phyloP scores from a whole-genome alignment of 164 flowering plant species.

The Litsea cubeba region DNA sequence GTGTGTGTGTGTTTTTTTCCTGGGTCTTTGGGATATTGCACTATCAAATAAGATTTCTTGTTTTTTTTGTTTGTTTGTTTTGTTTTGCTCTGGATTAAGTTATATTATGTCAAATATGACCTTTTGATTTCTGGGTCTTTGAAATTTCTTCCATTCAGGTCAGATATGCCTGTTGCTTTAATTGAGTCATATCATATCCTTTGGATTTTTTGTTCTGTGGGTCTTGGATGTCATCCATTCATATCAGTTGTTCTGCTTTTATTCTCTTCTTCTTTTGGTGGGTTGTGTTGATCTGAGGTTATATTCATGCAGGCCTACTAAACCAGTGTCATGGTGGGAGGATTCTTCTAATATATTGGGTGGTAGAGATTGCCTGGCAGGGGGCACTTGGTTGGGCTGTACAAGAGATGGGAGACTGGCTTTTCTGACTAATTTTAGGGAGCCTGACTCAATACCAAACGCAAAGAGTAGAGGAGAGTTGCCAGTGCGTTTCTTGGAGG shows the following conservation, averaged over 20 bases:
- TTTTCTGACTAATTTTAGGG: slow-evolving; percentile 70
- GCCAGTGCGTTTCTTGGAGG: slow-evolving; percentile 69
- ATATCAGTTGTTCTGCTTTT: not conserved
- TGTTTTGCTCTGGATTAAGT: too few relatives aligned
- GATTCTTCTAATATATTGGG: slow-evolving; percentile 51
- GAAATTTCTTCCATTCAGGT: not conserved
- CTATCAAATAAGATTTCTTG: not conserved
- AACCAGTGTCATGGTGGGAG: slow-evolving; percentile 71
- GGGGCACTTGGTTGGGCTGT: slow-evolving; percentile 89
- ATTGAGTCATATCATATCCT: too few relatives aligned
- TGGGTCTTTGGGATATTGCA: not conserved
- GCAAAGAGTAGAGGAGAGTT: slow-evolving; percentile 71
- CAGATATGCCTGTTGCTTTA: not conserved
- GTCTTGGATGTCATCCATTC: not conserved
- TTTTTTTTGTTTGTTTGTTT: too few relatives aligned
- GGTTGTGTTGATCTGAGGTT: not conserved
- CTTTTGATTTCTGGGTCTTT: not conserved
- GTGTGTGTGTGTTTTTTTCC: too few relatives aligned
- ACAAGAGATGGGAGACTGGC: slow-evolving; percentile 53
- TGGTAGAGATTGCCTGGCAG: slow-evolving; percentile 70
- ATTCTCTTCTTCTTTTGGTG: not conserved
- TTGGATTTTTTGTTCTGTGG: not conserved
- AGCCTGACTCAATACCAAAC: slow-evolving; percentile 22
- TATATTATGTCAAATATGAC: too few relatives aligned
- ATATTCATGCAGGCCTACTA: slow-evolving; percentile 42